phyloP scores from a whole-genome alignment of 208 protist species.

The Polymyxa betae region DNA sequence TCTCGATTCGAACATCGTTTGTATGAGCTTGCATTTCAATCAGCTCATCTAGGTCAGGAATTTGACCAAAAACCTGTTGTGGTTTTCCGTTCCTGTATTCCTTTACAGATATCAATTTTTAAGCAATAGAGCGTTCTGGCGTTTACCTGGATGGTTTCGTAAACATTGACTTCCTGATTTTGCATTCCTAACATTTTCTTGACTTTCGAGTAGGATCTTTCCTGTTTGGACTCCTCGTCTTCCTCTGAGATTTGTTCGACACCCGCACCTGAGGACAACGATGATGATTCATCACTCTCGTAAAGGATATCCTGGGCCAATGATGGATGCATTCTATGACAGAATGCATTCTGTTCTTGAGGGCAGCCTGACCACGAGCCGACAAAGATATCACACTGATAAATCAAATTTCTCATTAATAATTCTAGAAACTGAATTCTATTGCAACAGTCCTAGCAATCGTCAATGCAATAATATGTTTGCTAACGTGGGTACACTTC shows the following conservation, averaged over 20 bases:
- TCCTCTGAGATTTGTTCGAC: neutral
- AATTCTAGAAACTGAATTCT: too few relatives aligned
- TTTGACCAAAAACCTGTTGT: neutral
- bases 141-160: neutral
- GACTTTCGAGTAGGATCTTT: neutral
- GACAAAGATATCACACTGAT: too few relatives aligned
- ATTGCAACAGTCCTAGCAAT: too few relatives aligned
- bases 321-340: too few relatives aligned
- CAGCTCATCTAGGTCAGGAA: conserved; percentile 2
- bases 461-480: too few relatives aligned
- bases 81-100: conserved; percentile 13
- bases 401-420: too few relatives aligned
- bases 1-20: neutral
- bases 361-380: too few relatives aligned
- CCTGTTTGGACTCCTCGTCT: neutral
- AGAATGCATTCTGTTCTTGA: too few relatives aligned
- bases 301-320: too few relatives aligned
- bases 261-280: neutral
- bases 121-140: too few relatives aligned
- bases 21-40: conserved; percentile 10
- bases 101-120: neutral
- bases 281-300: too few relatives aligned
- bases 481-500: too few relatives aligned
- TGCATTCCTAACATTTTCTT: neutral
- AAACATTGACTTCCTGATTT: neutral